These are phyloP conservation scores for Aphanomyces invadans DNA, from an alignment of 352 stramenopile genomes.

Conservation along the genomic window DNA sequence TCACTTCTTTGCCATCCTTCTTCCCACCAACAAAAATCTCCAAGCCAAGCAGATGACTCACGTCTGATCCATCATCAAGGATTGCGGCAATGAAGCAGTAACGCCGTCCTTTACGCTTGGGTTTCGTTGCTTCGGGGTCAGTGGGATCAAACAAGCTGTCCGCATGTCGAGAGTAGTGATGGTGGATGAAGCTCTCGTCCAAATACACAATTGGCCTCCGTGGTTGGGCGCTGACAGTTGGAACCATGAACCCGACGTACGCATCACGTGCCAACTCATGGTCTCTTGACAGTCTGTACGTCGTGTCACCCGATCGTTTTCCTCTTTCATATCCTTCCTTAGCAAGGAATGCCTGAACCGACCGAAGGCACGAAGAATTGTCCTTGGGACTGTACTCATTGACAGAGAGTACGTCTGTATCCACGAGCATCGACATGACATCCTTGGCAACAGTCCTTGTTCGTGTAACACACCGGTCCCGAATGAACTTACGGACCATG, in stretches of 20 bases:
- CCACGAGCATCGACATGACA: not conserved
- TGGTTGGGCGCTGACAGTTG: not conserved
- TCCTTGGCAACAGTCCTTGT: not conserved
- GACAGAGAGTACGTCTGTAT: not conserved
- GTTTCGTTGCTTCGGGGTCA: not conserved
- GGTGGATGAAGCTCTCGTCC: constrained; percentile 21
- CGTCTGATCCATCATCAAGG: not conserved
- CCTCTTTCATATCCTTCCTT: not conserved
- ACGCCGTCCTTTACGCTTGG: not conserved
- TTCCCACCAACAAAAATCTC: constrained; percentile 10
- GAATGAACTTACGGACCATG: not conserved
- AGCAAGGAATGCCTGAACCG: not conserved
- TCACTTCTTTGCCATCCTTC: not conserved
- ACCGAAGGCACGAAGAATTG: not conserved
- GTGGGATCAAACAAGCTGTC: constrained; percentile 15
- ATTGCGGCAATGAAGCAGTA: constrained; percentile 17
- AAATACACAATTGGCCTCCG: constrained; percentile 1
- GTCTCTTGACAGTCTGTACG: not conserved
- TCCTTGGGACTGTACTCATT: not conserved
- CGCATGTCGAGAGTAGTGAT: constrained; percentile 18
- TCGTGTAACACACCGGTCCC: not conserved
- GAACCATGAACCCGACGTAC: not conserved
- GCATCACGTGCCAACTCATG: not conserved
- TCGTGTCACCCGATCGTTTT: not conserved
- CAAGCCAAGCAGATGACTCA: not conserved